Evolutionary conservation across 2,329 filamentous ascomycete species (phyloP).

Genomic region (Aspergillus quadricinctus): DNA sequence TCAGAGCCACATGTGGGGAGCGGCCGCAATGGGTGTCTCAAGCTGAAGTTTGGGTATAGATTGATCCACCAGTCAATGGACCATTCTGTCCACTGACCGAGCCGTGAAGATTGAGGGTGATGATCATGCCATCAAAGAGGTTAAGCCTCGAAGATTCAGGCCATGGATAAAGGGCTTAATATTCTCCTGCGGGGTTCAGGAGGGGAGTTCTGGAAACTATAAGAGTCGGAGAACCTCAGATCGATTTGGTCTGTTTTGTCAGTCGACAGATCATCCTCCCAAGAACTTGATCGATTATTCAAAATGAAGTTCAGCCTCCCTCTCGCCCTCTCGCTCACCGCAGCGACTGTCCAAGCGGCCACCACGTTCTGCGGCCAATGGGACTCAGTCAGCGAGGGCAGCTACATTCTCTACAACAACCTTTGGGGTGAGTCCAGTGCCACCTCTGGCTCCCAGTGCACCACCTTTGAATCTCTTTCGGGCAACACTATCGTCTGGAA

Average conservation of each 20-base stretch:
- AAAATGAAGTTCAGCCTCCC: constrained; percentile 26
- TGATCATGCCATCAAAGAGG: neutral
- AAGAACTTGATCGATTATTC: neutral
- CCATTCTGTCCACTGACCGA: neutral
- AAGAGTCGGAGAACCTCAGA: neutral
- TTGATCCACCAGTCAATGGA: constrained; percentile 7
- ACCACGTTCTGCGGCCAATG: constrained; percentile 40
- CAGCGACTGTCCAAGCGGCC: constrained; percentile 23
- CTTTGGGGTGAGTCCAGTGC: constrained; percentile 45
- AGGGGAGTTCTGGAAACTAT: neutral
- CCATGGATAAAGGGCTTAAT: neutral
- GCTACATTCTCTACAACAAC: constrained; percentile 51
- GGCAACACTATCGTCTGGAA: constrained; percentile 40
- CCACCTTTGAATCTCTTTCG: constrained; percentile 34
- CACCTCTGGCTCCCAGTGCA: constrained; percentile 41
- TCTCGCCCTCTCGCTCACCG: constrained; percentile 21
- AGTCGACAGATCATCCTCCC: neutral
- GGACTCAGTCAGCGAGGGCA: constrained; percentile 33
- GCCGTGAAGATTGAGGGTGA: neutral
- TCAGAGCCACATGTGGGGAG: neutral
- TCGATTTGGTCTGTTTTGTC: neutral
- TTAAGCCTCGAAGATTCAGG: neutral
- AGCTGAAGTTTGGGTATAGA: constrained; percentile 1
- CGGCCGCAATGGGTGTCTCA: constrained; percentile 5
- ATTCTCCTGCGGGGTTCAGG: neutral